A percentile compares a stretch with the other conserved stretches of the same genome.
These are phyloP conservation scores for Phoenix dactylifera DNA, from an alignment of 176 grass and related monocot species.

Conservation along the genomic window DNA sequence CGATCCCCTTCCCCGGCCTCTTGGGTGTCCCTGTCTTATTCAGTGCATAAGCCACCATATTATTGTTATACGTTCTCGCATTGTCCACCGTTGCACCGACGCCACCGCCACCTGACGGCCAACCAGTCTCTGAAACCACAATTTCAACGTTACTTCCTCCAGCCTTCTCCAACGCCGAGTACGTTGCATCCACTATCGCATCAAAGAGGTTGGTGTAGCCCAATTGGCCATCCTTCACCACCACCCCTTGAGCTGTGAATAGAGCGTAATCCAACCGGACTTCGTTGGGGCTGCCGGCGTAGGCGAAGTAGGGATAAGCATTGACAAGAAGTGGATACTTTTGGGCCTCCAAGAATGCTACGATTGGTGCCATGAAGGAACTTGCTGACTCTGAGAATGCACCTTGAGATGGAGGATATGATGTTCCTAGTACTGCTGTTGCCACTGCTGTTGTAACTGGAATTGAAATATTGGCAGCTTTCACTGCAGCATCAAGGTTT, in stretches of 20 bases:
- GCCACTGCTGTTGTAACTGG: slow-evolving; percentile 15
- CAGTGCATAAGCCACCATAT: slow-evolving; percentile 38
- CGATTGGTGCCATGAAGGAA: not conserved
- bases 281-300: slow-evolving; percentile 31
- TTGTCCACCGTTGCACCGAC: slow-evolving; percentile 51
- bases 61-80: slow-evolving; percentile 65
- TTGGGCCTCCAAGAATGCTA: not conserved
- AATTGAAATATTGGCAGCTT: not conserved
- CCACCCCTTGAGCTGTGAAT: slow-evolving; percentile 17
- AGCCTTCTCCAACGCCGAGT: slow-evolving; percentile 62
- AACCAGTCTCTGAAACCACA: slow-evolving; percentile 84
- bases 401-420: slow-evolving; percentile 14
- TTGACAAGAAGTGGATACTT: slow-evolving; percentile 8
- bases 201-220: slow-evolving; percentile 87
- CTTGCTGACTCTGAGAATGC: slow-evolving; percentile 6
- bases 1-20: slow-evolving; percentile 51
- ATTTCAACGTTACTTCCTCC: slow-evolving; percentile 27
- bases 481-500: not conserved
- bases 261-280: slow-evolving; percentile 73
- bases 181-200: slow-evolving; percentile 60
- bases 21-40: slow-evolving; percentile 45
- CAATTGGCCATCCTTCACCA: slow-evolving; percentile 29
- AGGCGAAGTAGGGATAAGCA: slow-evolving; percentile 44
- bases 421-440: slow-evolving; percentile 7
- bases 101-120: slow-evolving; percentile 70